These are phyloP conservation scores for Penicillium coffeae DNA, from an alignment of 495 filamentous ascomycete genomes.

Conservation along the genomic window DNA sequence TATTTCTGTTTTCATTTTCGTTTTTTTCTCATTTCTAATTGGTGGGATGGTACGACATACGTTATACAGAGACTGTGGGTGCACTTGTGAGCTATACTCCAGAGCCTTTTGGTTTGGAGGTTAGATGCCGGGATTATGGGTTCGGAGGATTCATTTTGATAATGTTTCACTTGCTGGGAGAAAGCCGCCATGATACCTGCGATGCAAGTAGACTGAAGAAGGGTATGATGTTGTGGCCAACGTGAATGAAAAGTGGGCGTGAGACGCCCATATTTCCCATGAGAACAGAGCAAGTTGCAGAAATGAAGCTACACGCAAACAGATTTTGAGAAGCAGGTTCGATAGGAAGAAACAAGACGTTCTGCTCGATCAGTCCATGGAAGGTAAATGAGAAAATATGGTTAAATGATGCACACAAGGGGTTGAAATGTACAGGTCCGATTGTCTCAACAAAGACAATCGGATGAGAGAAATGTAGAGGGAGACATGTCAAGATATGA, in stretches of 20 bases:
- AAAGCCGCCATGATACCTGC: conserved; percentile 19
- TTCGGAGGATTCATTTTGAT: conserved; percentile 2
- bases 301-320: too few species aligned
- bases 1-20: background rate
- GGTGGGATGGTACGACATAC: background rate
- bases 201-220: conserved; percentile 18
- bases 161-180: conserved; percentile 12
- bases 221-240: conserved; percentile 15
- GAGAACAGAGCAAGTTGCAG: conserved; percentile 12
- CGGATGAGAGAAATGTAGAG: conserved; percentile 4
- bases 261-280: conserved; percentile 22
- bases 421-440: conserved; percentile 15
- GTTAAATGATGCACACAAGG: background rate
- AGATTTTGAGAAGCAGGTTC: background rate
- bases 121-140: background rate
- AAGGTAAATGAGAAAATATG: conserved; percentile 2
- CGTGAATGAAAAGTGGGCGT: too few species aligned
- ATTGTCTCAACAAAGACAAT: background rate
- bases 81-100: background rate
- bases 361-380: conserved; percentile 2
- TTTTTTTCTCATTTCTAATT: background rate
- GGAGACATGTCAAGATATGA: conserved; percentile 1
- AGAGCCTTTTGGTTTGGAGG: background rate
- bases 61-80: too few species aligned
- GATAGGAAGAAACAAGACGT: background rate